These are phyloP conservation scores for Musa troglodytarum DNA, from an alignment of 176 grass and related monocot genomes.

Conservation along the genomic window DNA sequence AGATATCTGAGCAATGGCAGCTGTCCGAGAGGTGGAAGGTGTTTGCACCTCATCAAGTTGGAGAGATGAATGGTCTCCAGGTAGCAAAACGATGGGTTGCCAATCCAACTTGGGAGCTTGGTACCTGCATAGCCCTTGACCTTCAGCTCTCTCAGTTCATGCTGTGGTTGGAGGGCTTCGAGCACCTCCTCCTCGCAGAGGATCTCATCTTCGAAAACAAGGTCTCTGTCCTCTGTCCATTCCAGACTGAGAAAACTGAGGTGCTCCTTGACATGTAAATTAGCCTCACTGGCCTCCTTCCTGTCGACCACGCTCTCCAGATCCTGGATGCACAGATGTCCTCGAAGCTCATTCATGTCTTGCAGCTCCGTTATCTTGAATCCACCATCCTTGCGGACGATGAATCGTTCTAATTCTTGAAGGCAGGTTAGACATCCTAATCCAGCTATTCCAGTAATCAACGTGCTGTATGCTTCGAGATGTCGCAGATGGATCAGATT, in stretches of 20 bases:
- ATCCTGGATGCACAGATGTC: constrained; percentile 39
- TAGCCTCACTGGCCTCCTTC: constrained; percentile 43
- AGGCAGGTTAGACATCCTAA: constrained; percentile 50
- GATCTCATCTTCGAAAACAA: constrained; percentile 18
- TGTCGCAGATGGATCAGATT: constrained; percentile 48
- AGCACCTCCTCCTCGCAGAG: constrained; percentile 28
- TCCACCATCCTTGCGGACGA: constrained; percentile 37
- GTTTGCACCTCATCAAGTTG: constrained; percentile 40
- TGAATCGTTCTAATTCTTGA: constrained; percentile 59
- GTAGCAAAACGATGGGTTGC: constrained; percentile 21
- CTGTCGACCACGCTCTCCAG: constrained; percentile 39
- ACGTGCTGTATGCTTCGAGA: constrained; percentile 41
- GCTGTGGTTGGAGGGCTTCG: constrained; percentile 42
- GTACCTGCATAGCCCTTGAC: constrained; percentile 40
- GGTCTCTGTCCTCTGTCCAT: constrained; percentile 34
- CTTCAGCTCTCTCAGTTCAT: constrained; percentile 44
- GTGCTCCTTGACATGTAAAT: constrained; percentile 33
- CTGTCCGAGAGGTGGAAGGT: constrained; percentile 48
- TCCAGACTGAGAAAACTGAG: constrained; percentile 41
- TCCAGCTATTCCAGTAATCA: constrained; percentile 33
- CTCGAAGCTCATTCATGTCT: constrained; percentile 35
- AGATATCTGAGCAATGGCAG: constrained; percentile 47
- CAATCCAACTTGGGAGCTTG: constrained; percentile 57
- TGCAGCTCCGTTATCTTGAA: constrained; percentile 55
- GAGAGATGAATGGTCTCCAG: constrained; percentile 59